These are phyloP conservation scores for Ceratobasidium sp. DNA, from an alignment of 1,284 basidiomycete species.

Conservation along the genomic window DNA sequence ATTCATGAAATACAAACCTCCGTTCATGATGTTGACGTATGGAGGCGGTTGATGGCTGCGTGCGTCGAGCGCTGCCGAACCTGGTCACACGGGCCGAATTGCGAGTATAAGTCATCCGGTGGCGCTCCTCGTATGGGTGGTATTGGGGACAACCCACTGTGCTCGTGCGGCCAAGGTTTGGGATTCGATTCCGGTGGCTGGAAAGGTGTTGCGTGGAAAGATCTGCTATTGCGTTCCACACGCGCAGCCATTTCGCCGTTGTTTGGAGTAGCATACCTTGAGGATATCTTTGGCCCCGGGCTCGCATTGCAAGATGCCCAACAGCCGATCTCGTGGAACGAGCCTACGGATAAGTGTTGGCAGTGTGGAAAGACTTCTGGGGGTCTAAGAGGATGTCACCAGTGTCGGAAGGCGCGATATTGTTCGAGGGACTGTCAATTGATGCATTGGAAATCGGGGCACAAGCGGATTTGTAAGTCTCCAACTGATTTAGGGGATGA, in stretches of 20 bases:
- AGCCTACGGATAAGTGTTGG: slow-evolving; percentile 29
- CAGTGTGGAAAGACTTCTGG: slow-evolving; percentile 5
- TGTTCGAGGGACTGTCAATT: slow-evolving; percentile 28
- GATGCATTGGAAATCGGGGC: slow-evolving; percentile 25
- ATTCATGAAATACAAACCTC: background rate
- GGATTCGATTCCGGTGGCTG: slow-evolving; percentile 14
- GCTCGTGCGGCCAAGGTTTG: slow-evolving; percentile 16
- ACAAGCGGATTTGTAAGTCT: slow-evolving; percentile 12
- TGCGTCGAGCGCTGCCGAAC: slow-evolving; percentile 34
- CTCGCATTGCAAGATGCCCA: background rate
- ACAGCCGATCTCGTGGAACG: background rate
- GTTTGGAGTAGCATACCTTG: slow-evolving; percentile 24
- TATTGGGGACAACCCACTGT: background rate
- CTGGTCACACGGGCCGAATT: slow-evolving; percentile 24
- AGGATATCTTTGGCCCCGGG: slow-evolving; percentile 8
- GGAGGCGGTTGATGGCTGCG: slow-evolving; percentile 7
- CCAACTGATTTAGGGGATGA: no score
- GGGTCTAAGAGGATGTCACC: background rate
- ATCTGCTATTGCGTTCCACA: background rate
- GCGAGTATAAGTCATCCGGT: slow-evolving; percentile 15
- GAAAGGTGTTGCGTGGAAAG: background rate
- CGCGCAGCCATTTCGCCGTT: slow-evolving; percentile 26
- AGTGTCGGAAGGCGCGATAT: slow-evolving; percentile 25
- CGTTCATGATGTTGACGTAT: background rate
- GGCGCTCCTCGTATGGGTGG: background rate